Evolutionary conservation across 768 basidiomycete species (phyloP), one percentile per base, ranked within the genome.

Genomic region (Lentinula edodes): DNA sequence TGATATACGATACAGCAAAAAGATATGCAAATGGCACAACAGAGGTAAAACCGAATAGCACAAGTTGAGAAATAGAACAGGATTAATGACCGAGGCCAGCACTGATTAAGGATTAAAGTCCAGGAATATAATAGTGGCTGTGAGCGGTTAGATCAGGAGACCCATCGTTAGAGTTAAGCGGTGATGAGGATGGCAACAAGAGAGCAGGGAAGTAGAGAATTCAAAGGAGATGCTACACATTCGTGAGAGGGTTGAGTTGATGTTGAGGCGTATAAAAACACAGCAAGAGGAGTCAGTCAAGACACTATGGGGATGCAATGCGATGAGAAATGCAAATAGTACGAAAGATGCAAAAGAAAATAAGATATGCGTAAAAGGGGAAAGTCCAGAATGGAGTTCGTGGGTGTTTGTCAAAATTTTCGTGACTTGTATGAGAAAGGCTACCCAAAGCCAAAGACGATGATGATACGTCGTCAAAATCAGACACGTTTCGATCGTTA

Each of bases 271-370:
- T 42, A 43, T 48, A 48, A 50, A 58, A 59, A 59, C 58, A 50
- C 58, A 59, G 58, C 48, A 51, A 36, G 18, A 35, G 35, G 28
- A 52, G 32, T 34, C 50, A 45, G 55, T 43, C 51, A 28, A 34
- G 52, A 39, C 9, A 39, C 38, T 13, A 32, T 41, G 8, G 13
- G 18, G 38, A 56, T 56, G 55, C 55, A 56, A 56, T 45, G 18
- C 20, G 15, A 56, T 38, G 39, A 56, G 39, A 42, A 46, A 58
- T 58, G 56, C 56, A 58, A 58, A 43, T 43, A 45, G 42, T 50
- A 45, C 15, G 50, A 51, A 58, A 58, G 52, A 59, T 61, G 52
- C 57, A 51, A 62, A 58, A 34, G 34, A 57, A 65, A 38, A 62
- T 62, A 61, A 57, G 36, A 54, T 65, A 62, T 34, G 15, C 16